Evolutionary conservation across 208 protist species (phyloP).

Genomic region (Spongospora subterranea): DNA sequence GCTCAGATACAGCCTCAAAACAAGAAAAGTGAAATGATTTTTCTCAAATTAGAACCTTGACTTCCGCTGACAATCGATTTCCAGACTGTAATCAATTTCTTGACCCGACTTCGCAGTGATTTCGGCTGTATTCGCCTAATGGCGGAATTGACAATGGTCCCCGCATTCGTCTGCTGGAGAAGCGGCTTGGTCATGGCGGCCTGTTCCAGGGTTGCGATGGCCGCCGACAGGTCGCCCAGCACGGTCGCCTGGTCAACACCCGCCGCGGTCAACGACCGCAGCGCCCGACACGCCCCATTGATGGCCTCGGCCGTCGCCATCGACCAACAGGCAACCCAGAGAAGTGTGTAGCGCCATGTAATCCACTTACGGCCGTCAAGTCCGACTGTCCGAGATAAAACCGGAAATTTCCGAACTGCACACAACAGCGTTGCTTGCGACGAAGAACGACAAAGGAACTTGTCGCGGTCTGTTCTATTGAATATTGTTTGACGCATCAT

Average conservation of each 20-base stretch:
- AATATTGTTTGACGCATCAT: no score
- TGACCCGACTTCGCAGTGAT: not conserved
- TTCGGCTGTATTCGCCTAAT: not conserved
- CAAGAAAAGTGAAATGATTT: no score
- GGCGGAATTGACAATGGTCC: constrained; percentile 35
- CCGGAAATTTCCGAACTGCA: no score
- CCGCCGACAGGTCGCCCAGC: not conserved
- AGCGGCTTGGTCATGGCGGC: not conserved
- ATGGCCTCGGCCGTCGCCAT: not conserved
- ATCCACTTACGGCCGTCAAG: no score
- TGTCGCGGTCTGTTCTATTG: no score
- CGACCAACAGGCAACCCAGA: no score
- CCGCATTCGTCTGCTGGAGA: not conserved
- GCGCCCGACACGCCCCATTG: not conserved
- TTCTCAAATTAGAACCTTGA: no score
- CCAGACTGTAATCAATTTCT: not conserved
- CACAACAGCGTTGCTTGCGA: no score
- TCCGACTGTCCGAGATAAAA: no score
- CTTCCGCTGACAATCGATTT: not conserved
- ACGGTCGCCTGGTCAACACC: not conserved
- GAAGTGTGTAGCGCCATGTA: no score
- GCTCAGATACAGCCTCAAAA: no score
- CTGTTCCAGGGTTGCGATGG: not conserved
- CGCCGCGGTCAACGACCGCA: not conserved
- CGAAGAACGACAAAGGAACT: no score